phyloP scores from a whole-genome alignment of 768 basidiomycete genomes.

The Agaricus blazei region DNA sequence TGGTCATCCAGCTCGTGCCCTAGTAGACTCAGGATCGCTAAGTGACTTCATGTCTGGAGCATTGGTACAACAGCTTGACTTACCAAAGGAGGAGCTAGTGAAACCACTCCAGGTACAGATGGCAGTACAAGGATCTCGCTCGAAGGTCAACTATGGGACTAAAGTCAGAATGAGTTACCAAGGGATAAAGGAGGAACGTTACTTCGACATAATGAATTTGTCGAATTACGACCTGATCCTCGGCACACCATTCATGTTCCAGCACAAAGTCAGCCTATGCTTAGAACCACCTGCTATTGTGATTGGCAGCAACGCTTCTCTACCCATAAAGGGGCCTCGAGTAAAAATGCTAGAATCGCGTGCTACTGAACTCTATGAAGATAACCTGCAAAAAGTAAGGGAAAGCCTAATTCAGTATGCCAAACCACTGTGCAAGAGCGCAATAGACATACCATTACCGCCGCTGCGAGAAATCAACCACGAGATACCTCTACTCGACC shows the following conservation, averaged over 20 bases:
- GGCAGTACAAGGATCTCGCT: slow-evolving; percentile 34
- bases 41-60: slow-evolving; percentile 36
- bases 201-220: slow-evolving; percentile 36
- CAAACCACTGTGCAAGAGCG: slow-evolving; percentile 15
- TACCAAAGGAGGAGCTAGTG: slow-evolving; percentile 17
- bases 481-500: slow-evolving; percentile 34
- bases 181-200: slow-evolving; percentile 20
- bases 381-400: slow-evolving; percentile 14
- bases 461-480: slow-evolving; percentile 32
- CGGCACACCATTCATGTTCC: slow-evolving; percentile 34
- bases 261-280: slow-evolving; percentile 22
- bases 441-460: slow-evolving; percentile 22
- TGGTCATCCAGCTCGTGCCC: slow-evolving; percentile 24
- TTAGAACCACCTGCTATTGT: slow-evolving; percentile 22
- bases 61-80: slow-evolving; percentile 30
- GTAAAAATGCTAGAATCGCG: slow-evolving; percentile 13
- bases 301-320: slow-evolving; percentile 16
- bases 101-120: slow-evolving; percentile 32
- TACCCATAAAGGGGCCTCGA: slow-evolving; percentile 14
- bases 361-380: slow-evolving; percentile 10
- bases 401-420: slow-evolving; percentile 20
- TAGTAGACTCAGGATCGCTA: slow-evolving; percentile 33
- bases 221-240: slow-evolving; percentile 35
- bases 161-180: slow-evolving; percentile 27
- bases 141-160: slow-evolving; percentile 27